Percentiles rank a stretch among this genome's conserved stretches.
Conservation (phyloP, 352 stramenopile species). For the Thraustochytrium sp. region DNA sequence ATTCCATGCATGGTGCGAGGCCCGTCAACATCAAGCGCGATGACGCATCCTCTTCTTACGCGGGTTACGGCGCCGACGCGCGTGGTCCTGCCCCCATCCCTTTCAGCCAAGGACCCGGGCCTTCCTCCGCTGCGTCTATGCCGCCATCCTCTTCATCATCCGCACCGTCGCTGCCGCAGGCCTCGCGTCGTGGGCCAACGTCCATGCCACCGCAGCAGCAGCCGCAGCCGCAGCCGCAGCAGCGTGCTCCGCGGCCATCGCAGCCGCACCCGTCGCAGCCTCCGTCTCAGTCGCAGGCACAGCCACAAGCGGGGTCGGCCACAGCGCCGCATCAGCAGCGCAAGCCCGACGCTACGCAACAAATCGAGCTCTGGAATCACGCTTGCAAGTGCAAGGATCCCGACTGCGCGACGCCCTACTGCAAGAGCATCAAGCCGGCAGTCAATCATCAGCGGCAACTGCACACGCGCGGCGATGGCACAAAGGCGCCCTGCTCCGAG, state of each 20-base stretch:
- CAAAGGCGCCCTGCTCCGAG: not conserved
- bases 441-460: not conserved
- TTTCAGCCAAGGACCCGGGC: not conserved
- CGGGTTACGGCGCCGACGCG: not conserved
- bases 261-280: not conserved
- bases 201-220: not conserved
- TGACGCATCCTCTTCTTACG: too few relatives aligned
- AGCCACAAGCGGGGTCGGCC: not conserved
- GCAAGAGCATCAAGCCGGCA: not conserved
- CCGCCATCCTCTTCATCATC: not conserved
- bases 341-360: not conserved
- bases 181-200: too few relatives aligned
- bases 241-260: not conserved
- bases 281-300: not conserved
- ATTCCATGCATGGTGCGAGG: too few relatives aligned
- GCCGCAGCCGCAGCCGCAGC: not conserved
- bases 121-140: not conserved
- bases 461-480: not conserved
- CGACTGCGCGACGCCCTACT: not conserved
- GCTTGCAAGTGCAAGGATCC: slow-evolving; percentile 2
- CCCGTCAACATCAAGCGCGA: too few relatives aligned
- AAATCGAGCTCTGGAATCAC: not conserved
- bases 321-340: not conserved
- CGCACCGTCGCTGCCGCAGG: too few relatives aligned
- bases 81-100: not conserved